phyloP scores from a whole-genome alignment of 73 alveolate genomes.

The Paramecium tetraurelia region DNA sequence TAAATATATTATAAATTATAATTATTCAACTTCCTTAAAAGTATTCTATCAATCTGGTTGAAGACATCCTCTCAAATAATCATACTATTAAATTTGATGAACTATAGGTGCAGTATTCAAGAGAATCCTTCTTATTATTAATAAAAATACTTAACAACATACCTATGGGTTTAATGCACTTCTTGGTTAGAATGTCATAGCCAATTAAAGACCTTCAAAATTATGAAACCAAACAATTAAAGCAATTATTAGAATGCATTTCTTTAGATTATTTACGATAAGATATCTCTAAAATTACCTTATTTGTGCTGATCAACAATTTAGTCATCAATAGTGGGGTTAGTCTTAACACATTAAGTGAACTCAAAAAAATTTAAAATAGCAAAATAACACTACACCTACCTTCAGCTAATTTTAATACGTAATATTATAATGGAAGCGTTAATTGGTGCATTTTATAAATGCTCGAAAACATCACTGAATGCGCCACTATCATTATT shows the following conservation, averaged over 20 bases:
- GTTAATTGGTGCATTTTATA: neutral
- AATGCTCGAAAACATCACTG: neutral
- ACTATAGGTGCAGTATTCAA: neutral
- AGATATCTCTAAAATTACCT: neutral
- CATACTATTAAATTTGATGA: neutral
- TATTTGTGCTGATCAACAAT: slow-evolving; percentile 4
- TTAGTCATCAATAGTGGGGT: neutral
- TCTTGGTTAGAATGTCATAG: neutral
- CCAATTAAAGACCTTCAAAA: neutral
- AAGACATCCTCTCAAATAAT: neutral
- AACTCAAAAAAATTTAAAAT: neutral
- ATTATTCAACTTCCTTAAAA: neutral
- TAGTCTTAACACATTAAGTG: neutral
- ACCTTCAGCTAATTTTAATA: neutral
- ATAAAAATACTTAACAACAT: neutral
- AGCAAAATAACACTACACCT: neutral
- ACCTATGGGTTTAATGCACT: neutral
- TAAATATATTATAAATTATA: neutral
- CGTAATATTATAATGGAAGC: slow-evolving; percentile 1
- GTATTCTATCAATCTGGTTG: neutral
- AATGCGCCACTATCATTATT: neutral
- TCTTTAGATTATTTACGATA: neutral
- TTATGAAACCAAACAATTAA: neutral
- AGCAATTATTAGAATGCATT: neutral
- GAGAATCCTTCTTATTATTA: neutral